Evolutionary conservation across 2,329 filamentous ascomycete genomes (phyloP).

Genomic region (Davidsoniella virescens): DNA sequence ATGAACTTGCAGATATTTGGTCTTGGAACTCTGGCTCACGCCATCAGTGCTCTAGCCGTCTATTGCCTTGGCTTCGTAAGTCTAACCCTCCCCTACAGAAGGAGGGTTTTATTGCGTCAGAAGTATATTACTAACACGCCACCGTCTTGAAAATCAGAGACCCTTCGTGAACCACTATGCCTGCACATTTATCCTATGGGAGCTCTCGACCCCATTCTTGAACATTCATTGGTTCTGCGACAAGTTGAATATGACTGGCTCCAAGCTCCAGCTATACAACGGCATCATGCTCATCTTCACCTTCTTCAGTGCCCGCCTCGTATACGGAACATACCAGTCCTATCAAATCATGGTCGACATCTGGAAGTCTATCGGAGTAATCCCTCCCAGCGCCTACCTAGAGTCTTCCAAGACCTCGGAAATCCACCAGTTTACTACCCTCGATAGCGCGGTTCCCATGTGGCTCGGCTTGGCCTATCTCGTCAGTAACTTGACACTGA

Average conservation of each 20-base stretch:
- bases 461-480: constrained; percentile 58
- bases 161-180: constrained; percentile 77
- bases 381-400: constrained; percentile 13
- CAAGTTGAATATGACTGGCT: constrained; percentile 67
- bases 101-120: neutral
- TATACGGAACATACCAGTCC: constrained; percentile 64
- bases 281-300: constrained; percentile 54
- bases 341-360: constrained; percentile 55
- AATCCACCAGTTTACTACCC: constrained; percentile 27
- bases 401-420: constrained; percentile 24
- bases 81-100: constrained; percentile 14
- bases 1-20: constrained; percentile 57
- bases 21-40: constrained; percentile 61
- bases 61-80: constrained; percentile 68
- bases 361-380: constrained; percentile 24
- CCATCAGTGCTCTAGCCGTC: constrained; percentile 54
- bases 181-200: constrained; percentile 69
- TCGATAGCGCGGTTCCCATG: constrained; percentile 38
- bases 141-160: constrained; percentile 31
- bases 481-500: constrained; percentile 53
- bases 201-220: constrained; percentile 69
- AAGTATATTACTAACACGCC: constrained; percentile 4
- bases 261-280: constrained; percentile 58
- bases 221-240: constrained; percentile 90
- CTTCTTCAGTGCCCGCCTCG: constrained; percentile 61